Percentiles rank a stretch among this genome's conserved stretches.
Evolutionary conservation across 257 asterid species (phyloP).

Genomic region (Craterostigma plantagineum): DNA sequence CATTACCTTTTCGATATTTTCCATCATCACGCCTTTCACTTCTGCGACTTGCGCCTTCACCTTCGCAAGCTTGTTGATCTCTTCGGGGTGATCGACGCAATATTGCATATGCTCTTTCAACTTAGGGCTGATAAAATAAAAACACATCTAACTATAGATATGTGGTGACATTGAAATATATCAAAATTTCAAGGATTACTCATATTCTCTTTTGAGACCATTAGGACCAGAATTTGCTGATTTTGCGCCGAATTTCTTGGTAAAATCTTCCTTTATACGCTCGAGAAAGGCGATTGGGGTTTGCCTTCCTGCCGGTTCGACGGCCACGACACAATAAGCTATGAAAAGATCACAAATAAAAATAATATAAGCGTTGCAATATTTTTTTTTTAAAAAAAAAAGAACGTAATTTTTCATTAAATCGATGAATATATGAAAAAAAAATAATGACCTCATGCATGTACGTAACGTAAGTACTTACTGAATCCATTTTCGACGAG

Average conservation of each 20-base stretch:
- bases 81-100: slow-evolving; percentile 20
- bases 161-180: too few relatives aligned
- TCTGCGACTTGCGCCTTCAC: slow-evolving; percentile 39
- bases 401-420: too few relatives aligned
- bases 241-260: slow-evolving; percentile 13
- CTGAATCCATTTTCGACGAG: slow-evolving; percentile 33
- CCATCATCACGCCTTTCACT: slow-evolving; percentile 50
- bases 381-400: too few relatives aligned
- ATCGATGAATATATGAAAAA: too few relatives aligned
- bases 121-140: slow-evolving; percentile 18
- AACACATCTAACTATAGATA: neutral
- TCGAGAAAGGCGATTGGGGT: slow-evolving; percentile 30
- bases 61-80: slow-evolving; percentile 29
- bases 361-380: too few relatives aligned
- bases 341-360: slow-evolving; percentile 1
- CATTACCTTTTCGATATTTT: slow-evolving; percentile 42
- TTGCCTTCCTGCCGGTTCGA: slow-evolving; percentile 36
- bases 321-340: slow-evolving; percentile 44
- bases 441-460: too few relatives aligned
- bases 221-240: too few relatives aligned
- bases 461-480: slow-evolving; percentile 9
- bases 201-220: too few relatives aligned
- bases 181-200: too few relatives aligned
- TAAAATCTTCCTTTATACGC: slow-evolving; percentile 32
- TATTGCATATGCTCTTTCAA: slow-evolving; percentile 31